Conservation (phyloP, 2,329 filamentous ascomycete species). For the Fusarium duplospermum region DNA sequence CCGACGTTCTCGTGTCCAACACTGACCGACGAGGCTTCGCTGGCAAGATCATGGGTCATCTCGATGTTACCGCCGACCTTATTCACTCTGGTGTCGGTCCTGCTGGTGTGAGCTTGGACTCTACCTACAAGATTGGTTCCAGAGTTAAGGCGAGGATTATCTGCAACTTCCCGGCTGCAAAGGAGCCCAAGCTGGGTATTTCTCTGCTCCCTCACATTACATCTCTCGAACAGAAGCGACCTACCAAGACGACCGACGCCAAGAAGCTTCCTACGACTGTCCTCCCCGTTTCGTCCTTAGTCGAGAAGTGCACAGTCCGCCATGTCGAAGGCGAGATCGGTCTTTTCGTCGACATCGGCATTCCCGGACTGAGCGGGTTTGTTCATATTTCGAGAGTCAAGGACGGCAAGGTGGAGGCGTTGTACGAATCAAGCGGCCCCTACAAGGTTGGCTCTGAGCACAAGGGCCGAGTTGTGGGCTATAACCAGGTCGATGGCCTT, state of each 20-base stretch:
- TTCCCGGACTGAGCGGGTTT: slow-evolving; percentile 78
- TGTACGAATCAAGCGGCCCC: slow-evolving; percentile 80
- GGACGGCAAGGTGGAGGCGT: slow-evolving; percentile 86
- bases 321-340: slow-evolving; percentile 85
- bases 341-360: slow-evolving; percentile 79
- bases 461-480: slow-evolving; percentile 84
- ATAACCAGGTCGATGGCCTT: slow-evolving; percentile 86
- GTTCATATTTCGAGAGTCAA: slow-evolving; percentile 94
- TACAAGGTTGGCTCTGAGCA: slow-evolving; percentile 85
- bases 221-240: slow-evolving; percentile 65
- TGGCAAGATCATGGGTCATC: slow-evolving; percentile 91
- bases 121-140: slow-evolving; percentile 83
- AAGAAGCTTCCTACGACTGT: slow-evolving; percentile 65
- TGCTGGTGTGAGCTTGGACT: slow-evolving; percentile 75
- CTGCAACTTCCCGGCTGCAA: slow-evolving; percentile 84
- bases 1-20: slow-evolving; percentile 85
- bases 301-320: slow-evolving; percentile 82
- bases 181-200: slow-evolving; percentile 85
- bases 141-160: slow-evolving; percentile 89
- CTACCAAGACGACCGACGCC: slow-evolving; percentile 47
- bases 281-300: slow-evolving; percentile 77
- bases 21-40: slow-evolving; percentile 78
- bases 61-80: slow-evolving; percentile 91
- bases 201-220: slow-evolving; percentile 89
- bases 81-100: slow-evolving; percentile 86